phyloP scores from a whole-genome alignment of 768 basidiomycete genomes.

The Pleurotus platypus region DNA sequence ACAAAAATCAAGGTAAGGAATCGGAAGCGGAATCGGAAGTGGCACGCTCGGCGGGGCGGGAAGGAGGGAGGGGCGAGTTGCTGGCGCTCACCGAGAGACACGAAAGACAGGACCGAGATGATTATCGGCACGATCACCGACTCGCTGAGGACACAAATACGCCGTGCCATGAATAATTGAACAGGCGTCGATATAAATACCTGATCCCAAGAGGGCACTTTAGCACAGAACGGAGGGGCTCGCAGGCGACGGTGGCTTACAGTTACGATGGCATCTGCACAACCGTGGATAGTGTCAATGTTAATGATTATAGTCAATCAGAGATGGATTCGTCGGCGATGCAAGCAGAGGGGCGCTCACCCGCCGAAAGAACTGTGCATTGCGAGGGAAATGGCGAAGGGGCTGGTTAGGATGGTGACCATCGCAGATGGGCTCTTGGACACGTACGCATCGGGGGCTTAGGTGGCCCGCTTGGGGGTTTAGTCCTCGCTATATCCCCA shows the following conservation, averaged over 20 bases:
- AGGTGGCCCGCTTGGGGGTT: neutral
- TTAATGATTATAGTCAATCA: too few species aligned
- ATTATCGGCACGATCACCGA: neutral
- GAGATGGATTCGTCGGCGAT: too few species aligned
- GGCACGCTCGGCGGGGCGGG: too few species aligned
- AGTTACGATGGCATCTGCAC: conserved; percentile 5
- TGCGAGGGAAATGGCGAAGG: too few species aligned
- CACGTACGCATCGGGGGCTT: neutral
- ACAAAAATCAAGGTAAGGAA: neutral
- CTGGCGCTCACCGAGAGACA: neutral
- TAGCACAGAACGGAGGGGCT: neutral
- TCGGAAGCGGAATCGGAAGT: too few species aligned
- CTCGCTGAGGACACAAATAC: neutral
- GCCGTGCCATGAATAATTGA: conserved; percentile 8
- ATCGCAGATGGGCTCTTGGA: neutral
- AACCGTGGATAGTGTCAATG: too few species aligned
- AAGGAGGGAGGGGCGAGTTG: neutral
- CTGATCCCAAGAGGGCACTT: neutral
- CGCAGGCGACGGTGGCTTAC: neutral
- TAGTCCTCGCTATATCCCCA: neutral
- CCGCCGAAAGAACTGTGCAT: too few species aligned
- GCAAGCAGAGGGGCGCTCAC: too few species aligned
- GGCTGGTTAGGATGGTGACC: too few species aligned
- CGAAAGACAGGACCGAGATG: neutral
- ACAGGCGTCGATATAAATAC: conserved; percentile 9